These are phyloP conservation scores for Glycine soja DNA, from an alignment of 306 rosid species.

Conservation along the genomic window DNA sequence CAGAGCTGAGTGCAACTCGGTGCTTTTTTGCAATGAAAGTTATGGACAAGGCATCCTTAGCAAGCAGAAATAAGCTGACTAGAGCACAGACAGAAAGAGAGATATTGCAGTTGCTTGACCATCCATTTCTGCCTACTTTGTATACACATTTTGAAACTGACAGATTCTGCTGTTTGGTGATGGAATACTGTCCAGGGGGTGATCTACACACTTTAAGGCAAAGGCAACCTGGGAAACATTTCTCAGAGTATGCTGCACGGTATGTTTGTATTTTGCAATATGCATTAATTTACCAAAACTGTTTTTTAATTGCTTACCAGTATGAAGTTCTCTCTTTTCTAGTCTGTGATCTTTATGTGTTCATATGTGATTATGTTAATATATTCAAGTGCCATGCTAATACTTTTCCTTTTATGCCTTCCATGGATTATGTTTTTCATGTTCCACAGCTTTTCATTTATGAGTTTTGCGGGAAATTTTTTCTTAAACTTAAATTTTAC, in stretches of 20 bases:
- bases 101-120: constrained; percentile 91
- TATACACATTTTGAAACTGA: constrained; percentile 95
- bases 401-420: constrained; percentile 15
- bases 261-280: constrained; percentile 48
- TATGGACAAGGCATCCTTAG: constrained; percentile 95
- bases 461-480: neutral
- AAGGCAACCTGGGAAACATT: constrained; percentile 94
- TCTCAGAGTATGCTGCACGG: constrained; percentile 97
- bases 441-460: neutral
- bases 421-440: neutral
- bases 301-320: constrained; percentile 18
- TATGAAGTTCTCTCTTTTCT: constrained; percentile 2
- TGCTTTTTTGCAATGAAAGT: constrained; percentile 96
- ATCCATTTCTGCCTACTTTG: constrained; percentile 91
- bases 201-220: constrained; percentile 93
- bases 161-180: constrained; percentile 89
- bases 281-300: constrained; percentile 6
- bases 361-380: constrained; percentile 3
- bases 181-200: constrained; percentile 98
- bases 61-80: constrained; percentile 86
- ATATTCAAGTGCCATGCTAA: neutral
- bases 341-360: constrained; percentile 10
- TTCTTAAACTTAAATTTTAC: neutral
- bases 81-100: constrained; percentile 97
- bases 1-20: constrained; percentile 91